Evolutionary conservation across 1,284 basidiomycete species (phyloP).

Genomic region (Ceratobasidium sp.): DNA sequence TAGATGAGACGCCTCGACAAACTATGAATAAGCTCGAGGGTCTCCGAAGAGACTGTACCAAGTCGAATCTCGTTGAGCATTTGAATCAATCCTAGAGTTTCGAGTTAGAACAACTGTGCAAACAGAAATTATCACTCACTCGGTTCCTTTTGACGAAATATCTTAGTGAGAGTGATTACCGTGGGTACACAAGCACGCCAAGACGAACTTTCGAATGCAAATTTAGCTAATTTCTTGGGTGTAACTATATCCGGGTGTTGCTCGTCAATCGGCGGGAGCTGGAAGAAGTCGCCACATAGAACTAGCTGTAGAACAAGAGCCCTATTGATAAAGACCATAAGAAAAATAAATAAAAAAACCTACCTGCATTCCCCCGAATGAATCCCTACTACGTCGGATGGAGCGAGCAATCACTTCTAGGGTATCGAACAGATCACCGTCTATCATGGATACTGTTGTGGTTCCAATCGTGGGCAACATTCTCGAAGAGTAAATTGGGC

Average conservation of each 20-base stretch:
- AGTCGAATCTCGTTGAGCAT: conserved; percentile 47
- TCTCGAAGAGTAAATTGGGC: neutral
- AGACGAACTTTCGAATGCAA: conserved; percentile 86
- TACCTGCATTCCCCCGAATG: conserved; percentile 97
- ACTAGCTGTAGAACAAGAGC: conserved; percentile 69
- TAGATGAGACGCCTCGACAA: conserved; percentile 43
- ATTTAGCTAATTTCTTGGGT: conserved; percentile 58
- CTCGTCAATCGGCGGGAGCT: conserved; percentile 88
- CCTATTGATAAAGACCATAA: conserved; percentile 42
- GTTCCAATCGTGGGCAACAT: conserved; percentile 9
- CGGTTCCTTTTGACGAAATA: conserved; percentile 68
- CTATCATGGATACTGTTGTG: conserved; percentile 93
- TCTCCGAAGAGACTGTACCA: conserved; percentile 21
- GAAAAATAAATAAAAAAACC: conserved; percentile 47
- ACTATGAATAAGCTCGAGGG: conserved; percentile 29
- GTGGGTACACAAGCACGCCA: conserved; percentile 75
- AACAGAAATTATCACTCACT: neutral
- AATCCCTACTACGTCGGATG: conserved; percentile 72
- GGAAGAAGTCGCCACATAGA: conserved; percentile 93
- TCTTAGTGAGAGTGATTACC: conserved; percentile 72
- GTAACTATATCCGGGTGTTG: conserved; percentile 57
- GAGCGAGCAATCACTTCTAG: conserved; percentile 75
- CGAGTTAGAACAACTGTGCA: neutral
- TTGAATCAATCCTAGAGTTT: conserved; percentile 63
- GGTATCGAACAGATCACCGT: conserved; percentile 93